These are phyloP conservation scores for Mycena rebaudengoi DNA, from an alignment of 768 basidiomycete genomes.

Conservation along the genomic window DNA sequence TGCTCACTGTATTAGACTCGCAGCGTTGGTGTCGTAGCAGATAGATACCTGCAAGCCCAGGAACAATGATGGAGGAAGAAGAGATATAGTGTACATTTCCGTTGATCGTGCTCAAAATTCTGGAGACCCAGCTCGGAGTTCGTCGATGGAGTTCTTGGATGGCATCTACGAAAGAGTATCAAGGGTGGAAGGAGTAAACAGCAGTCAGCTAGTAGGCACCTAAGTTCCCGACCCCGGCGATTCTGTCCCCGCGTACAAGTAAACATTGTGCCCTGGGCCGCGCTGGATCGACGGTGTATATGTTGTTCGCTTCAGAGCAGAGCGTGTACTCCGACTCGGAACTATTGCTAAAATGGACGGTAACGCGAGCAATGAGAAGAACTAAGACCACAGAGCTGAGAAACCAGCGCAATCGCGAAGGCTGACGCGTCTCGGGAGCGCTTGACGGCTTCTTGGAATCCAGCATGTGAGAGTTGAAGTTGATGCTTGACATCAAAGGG, in stretches of 20 bases:
- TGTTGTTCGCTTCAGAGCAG: conserved; percentile 59
- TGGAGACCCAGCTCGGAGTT: conserved; percentile 1
- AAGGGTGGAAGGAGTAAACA: no score
- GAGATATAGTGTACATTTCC: conserved; percentile 21
- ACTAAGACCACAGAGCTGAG: neutral
- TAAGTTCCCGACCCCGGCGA: conserved; percentile 56
- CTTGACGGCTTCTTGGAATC: neutral
- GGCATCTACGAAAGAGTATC: no score
- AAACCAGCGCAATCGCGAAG: conserved; percentile 9
- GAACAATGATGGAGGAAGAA: conserved; percentile 62
- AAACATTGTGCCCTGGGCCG: conserved; percentile 68
- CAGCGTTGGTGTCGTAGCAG: neutral
- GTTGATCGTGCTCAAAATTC: neutral
- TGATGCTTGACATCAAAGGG: neutral
- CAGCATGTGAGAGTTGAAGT: neutral
- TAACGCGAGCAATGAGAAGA: conserved; percentile 13
- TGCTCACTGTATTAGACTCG: conserved; percentile 32
- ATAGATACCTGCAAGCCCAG: conserved; percentile 74
- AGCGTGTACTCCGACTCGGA: conserved; percentile 55
- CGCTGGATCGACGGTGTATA: conserved; percentile 75
- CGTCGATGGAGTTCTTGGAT: no score
- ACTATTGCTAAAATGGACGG: neutral
- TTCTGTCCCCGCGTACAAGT: conserved; percentile 55
- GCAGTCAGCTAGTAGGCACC: conserved; percentile 1
- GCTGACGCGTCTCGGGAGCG: conserved; percentile 10